These are phyloP conservation scores for Exophiala sp. DNA, from an alignment of 2,329 filamentous ascomycete species.

Conservation along the genomic window DNA sequence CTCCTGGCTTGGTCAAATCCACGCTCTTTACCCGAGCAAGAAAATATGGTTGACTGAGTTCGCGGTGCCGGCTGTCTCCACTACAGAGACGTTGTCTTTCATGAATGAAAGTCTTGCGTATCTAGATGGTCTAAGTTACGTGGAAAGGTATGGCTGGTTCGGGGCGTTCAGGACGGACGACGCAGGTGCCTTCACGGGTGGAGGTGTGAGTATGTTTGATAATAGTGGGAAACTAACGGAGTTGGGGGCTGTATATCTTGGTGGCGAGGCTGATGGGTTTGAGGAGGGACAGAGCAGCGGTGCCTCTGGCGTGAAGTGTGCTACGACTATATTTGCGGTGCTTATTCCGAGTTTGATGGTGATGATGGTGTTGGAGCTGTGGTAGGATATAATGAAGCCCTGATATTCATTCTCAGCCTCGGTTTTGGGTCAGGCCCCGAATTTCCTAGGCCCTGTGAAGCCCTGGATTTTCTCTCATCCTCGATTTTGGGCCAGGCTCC, in stretches of 20 bases:
- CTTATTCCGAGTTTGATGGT: neutral
- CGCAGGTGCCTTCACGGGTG: conserved; percentile 72
- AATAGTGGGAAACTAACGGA: conserved; percentile 66
- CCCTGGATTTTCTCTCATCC: too few species aligned
- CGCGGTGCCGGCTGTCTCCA: conserved; percentile 53
- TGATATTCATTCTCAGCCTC: too few species aligned
- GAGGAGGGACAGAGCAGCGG: conserved; percentile 27
- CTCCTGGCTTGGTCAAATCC: conserved; percentile 34
- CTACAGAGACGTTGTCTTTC: conserved; percentile 59
- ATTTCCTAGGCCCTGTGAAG: too few species aligned
- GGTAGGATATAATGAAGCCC: neutral
- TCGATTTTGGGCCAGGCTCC: too few species aligned
- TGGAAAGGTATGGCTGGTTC: conserved; percentile 65
- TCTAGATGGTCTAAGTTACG: conserved; percentile 59
- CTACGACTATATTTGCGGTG: neutral
- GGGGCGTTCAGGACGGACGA: conserved; percentile 67
- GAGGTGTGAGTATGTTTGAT: conserved; percentile 60
- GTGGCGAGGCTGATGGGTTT: conserved; percentile 64
- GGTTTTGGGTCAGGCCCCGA: too few species aligned
- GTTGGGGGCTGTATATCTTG: conserved; percentile 75
- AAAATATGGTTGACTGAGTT: conserved; percentile 79
- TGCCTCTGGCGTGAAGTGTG: neutral
- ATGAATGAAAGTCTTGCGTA: conserved; percentile 65
- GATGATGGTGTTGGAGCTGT: neutral
- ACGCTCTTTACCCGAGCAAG: conserved; percentile 46